These are phyloP conservation scores for Phialocephala sp. DNA, from an alignment of 2,329 filamentous ascomycete species.

Conservation along the genomic window DNA sequence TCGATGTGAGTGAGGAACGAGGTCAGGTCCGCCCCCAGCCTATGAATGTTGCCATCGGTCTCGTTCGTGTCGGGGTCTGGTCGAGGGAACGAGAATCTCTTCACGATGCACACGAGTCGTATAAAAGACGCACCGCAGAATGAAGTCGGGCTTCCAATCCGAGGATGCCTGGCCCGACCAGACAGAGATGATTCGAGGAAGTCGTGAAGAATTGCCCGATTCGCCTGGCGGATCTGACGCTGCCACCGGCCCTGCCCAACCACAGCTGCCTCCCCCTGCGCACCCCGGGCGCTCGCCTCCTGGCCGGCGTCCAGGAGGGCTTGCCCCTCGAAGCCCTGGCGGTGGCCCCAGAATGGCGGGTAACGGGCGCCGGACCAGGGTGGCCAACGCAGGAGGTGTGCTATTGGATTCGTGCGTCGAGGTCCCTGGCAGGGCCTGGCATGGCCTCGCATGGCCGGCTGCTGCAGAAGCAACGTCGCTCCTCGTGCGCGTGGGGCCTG, in stretches of 20 bases:
- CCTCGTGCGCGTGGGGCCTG: too few relatives aligned
- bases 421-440: conserved; percentile 16
- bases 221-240: conserved; percentile 8
- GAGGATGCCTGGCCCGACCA: neutral
- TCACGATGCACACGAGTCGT: too few relatives aligned
- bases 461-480: conserved; percentile 1
- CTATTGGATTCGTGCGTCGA: conserved; percentile 5
- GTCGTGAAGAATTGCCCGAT: conserved; percentile 2
- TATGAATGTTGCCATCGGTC: too few relatives aligned
- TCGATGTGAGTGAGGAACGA: neutral
- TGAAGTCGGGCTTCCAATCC: neutral
- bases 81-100: too few relatives aligned
- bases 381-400: neutral
- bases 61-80: too few relatives aligned
- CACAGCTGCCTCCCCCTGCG: neutral
- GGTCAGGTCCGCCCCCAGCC: too few relatives aligned
- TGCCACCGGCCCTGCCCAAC: neutral
- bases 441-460: neutral
- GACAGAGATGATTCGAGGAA: neutral
- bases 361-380: conserved; percentile 12
- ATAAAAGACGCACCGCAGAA: neutral
- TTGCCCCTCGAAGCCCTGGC: neutral
- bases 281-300: neutral
- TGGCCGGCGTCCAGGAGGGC: neutral
- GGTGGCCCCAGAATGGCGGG: conserved; percentile 21